Base-by-base conservation (phyloP, 306 rosid species). In the Prunus mongolica region DNA sequence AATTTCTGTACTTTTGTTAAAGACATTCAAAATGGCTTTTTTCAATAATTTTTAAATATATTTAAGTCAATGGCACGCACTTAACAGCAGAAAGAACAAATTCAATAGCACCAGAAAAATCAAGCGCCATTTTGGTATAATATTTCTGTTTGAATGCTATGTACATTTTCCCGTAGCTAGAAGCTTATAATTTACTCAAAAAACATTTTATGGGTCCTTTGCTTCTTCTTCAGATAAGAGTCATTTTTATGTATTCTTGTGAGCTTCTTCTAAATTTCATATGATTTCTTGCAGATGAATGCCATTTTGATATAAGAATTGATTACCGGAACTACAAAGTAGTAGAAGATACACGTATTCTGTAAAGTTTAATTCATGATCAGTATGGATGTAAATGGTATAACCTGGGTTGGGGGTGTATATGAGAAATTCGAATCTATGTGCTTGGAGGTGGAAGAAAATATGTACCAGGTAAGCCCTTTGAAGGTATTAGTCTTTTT, bases 401-500 rank as follows among this genome's bases (percentile, higher is more conserved):
- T 91, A 81, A 81, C 90, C 54, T 92, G 96, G 97, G 87, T 88
- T 65, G 96, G 92, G 75, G 76, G 87, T 74, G 71, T 89, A 28
- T 92, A 85, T 71, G 87, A 89, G 80, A 92, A 88, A 77, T 89
- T 95, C 51, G 96, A 90, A 84, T 78, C 87, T 78, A 89, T 90
- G 92, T 90, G 88, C 87, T 76, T 92, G 75, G 98, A 95, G 75
- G 92, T 87, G 61, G 97, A 92, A 80, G 97, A 89, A 62, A 34
- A 84, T 58, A 77, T 89, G 76, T 80, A 88, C 45, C 88, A 90
- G 98, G 97, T 90, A 86, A 64, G 82, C 58, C 49, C 77, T 80
- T 78, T 57, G 55, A 13, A 0, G 49, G n/a, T 51, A 45, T 80
- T 54, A 61, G 62, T 73, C 75, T 79, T 81, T 52, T 12, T 52